Conservation (phyloP, 306 rosid species). For the Notholithocarpus densiflorus region DNA sequence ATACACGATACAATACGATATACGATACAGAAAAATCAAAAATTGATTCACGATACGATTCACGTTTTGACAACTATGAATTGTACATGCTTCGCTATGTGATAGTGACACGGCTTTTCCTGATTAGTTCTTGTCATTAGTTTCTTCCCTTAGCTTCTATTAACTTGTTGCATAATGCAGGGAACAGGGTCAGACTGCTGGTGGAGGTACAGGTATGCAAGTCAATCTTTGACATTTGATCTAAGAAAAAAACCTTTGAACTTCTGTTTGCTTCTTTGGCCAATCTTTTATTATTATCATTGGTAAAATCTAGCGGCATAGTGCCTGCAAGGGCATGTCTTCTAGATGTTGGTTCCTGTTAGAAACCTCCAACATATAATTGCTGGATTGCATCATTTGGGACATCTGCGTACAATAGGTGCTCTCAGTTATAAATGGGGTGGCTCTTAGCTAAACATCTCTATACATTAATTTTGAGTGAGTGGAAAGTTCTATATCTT, state of each 20-base stretch:
- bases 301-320: neutral
- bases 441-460: neutral
- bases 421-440: neutral
- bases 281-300: neutral
- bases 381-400: neutral
- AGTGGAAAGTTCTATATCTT: neutral
- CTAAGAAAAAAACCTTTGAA: neutral
- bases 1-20: no score
- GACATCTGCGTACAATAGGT: neutral
- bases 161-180: slow-evolving; percentile 18
- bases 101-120: neutral
- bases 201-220: slow-evolving; percentile 41
- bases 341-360: neutral
- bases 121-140: neutral
- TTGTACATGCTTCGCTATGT: neutral
- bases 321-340: neutral
- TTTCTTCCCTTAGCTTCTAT: neutral
- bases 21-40: no score
- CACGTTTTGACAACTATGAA: no score
- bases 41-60: no score
- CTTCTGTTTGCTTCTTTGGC: neutral
- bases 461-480: neutral
- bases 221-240: neutral
- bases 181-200: slow-evolving; percentile 34
- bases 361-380: neutral